Evolutionary conservation across 2,329 filamentous ascomycete genomes (phyloP), one percentile per base, ranked within the genome.

Genomic region (Monosporascus sp.): DNA sequence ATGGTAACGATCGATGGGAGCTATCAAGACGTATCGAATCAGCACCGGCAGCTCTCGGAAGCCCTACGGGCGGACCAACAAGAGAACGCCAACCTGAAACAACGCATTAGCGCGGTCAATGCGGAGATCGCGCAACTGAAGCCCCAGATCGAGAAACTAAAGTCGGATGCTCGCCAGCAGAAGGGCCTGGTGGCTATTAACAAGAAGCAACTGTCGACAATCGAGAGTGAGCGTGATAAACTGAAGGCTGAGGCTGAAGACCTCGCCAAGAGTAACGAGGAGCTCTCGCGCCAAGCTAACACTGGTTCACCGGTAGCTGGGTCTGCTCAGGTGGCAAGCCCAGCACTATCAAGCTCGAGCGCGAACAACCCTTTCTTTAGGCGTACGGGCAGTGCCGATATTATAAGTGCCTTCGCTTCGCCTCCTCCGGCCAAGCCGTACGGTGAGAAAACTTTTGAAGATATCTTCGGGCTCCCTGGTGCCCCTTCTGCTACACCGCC

Each of bases 141-240:
- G 70, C 91, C 92, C 35, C 87, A 93, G 60, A 84, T 99, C 50
- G 94, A 99, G 69, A 97, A 97, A 76, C 80, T 96, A 63, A 91
- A 89, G 68, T 90, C 88, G 14, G 91, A 97, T 62, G 91, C 91
- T 25, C 85, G 94, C 43, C 94, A 97, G 70, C 92, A 97, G 67
- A 97, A 96, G 74, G 94, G 94, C 18, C 79, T 97, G 59, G 93
- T 96, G 31, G 92, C 94, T 44, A 99, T 99, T 74, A 97, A 97
- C 75, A 97, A 95, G 79, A 99, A 99, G 75, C 94, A 99, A 72
- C 77, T 97, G 55, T 83, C 87, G 37, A 97, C 92, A 1, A 90
- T 88, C 53, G 94, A 99, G 70, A 83, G 82, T 47, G 93, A 97
- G 69, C 83, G 89, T 35, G 93, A 97, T 55, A 93, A 90, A 75